Evolutionary conservation across 495 filamentous ascomycete species (phyloP).

Genomic region (Aspergillus olivimuriae): DNA sequence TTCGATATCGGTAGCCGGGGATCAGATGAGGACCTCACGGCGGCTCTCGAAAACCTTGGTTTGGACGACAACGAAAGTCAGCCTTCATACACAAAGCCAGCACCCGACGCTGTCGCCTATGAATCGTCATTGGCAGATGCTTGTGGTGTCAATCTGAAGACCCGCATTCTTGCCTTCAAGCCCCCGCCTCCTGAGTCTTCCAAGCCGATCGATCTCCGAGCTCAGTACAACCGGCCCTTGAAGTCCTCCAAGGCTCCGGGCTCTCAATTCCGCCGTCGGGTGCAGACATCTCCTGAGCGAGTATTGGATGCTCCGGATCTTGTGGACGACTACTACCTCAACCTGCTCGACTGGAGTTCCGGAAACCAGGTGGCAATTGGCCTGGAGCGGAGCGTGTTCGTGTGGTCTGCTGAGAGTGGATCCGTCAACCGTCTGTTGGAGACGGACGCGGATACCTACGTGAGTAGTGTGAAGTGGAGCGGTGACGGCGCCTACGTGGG

Average conservation of each 20-base stretch:
- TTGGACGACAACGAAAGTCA: slow-evolving; percentile 56
- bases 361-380: slow-evolving; percentile 97
- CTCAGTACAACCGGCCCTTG: slow-evolving; percentile 95
- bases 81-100: slow-evolving; percentile 61
- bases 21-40: slow-evolving; percentile 68
- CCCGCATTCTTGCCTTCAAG: slow-evolving; percentile 98
- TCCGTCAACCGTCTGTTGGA: slow-evolving; percentile 82
- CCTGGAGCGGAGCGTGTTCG: slow-evolving; percentile 91
- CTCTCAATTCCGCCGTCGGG: slow-evolving; percentile 81
- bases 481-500: slow-evolving; percentile 94
- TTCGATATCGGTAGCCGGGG: slow-evolving; percentile 58
- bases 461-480: slow-evolving; percentile 98
- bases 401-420: slow-evolving; percentile 97
- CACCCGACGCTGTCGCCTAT: slow-evolving; percentile 83
- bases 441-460: slow-evolving; percentile 81
- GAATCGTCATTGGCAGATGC: slow-evolving; percentile 86
- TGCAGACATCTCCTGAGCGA: slow-evolving; percentile 90
- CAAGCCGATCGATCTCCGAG: slow-evolving; percentile 93
- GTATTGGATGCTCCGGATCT: slow-evolving; percentile 96
- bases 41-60: slow-evolving; percentile 71
- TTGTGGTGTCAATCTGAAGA: slow-evolving; percentile 87
- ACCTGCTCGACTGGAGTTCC: slow-evolving; percentile 95
- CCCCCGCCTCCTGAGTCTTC: slow-evolving; percentile 92
- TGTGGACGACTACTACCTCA: slow-evolving; percentile 98
- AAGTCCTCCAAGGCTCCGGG: slow-evolving; percentile 65